These are phyloP conservation scores for Colletotrichum sp. DNA, from an alignment of 2,329 filamentous ascomycete species.

Conservation along the genomic window DNA sequence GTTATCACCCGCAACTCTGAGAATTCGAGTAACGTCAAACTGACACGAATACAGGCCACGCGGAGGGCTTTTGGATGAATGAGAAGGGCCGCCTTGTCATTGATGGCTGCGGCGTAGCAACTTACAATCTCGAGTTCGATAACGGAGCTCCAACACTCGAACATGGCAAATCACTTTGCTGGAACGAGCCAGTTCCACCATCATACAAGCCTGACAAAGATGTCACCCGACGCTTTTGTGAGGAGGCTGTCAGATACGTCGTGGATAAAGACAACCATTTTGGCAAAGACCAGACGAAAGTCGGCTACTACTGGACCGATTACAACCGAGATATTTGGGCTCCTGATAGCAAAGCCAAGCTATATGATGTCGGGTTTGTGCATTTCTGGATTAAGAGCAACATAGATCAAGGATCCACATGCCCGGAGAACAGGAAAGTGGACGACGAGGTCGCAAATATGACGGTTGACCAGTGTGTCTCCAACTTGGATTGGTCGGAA, in stretches of 20 bases:
- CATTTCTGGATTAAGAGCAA: conserved; percentile 8
- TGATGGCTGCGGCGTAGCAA: conserved; percentile 1
- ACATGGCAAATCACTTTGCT: background rate
- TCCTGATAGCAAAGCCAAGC: background rate
- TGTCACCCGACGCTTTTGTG: background rate
- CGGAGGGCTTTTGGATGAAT: conserved; percentile 4
- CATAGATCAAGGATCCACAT: background rate
- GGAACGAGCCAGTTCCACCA: background rate
- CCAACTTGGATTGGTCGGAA: background rate
- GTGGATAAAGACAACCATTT: background rate
- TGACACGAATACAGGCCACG: background rate
- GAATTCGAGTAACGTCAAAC: background rate
- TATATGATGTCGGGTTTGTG: background rate
- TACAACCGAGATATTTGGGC: background rate
- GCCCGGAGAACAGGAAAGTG: background rate
- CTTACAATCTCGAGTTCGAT: background rate
- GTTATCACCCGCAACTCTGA: background rate
- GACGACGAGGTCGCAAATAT: background rate
- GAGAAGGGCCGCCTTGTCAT: background rate
- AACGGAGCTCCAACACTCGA: background rate
- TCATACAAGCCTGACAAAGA: background rate
- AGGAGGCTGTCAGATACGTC: background rate
- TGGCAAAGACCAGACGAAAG: background rate
- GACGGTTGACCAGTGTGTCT: background rate
- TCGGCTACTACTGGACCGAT: conserved; percentile 7